A percentile compares a stretch with the other conserved stretches of the same genome.
Conservation (phyloP, 139 green algal species). For the Choricystis sp. region DNA sequence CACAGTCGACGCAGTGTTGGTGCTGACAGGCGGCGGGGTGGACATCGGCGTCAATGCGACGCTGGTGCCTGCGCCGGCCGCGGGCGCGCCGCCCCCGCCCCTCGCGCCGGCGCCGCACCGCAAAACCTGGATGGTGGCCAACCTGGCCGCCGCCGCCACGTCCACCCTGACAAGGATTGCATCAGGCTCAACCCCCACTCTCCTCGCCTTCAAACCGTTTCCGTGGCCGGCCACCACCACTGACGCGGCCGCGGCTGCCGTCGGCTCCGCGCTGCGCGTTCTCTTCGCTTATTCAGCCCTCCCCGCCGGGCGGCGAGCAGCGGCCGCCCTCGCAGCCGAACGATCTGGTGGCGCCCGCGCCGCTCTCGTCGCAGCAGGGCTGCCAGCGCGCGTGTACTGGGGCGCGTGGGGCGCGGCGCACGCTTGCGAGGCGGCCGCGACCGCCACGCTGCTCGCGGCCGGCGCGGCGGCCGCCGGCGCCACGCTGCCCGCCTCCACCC, state of each 20-base stretch:
- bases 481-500: too few relatives aligned
- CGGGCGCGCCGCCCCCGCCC: too few relatives aligned
- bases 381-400: neutral
- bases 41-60: neutral
- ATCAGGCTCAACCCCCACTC: too few relatives aligned
- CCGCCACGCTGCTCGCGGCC: neutral
- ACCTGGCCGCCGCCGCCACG: neutral
- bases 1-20: too few relatives aligned
- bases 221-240: too few relatives aligned
- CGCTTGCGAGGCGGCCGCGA: neutral
- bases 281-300: neutral
- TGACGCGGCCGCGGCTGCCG: neutral
- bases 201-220: neutral
- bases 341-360: too few relatives aligned
- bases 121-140: neutral
- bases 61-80: neutral
- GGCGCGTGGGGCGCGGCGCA: neutral
- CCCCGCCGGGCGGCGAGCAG: too few relatives aligned
- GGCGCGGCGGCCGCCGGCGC: too few relatives aligned
- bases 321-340: neutral
- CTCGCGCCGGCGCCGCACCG: neutral
- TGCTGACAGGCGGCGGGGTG: too few relatives aligned
- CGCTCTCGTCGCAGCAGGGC: neutral
- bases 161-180: too few relatives aligned
- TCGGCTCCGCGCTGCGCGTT: neutral